Evolutionary conservation across 78 protist genomes (phyloP).

Genomic region (Acrasis kona): DNA sequence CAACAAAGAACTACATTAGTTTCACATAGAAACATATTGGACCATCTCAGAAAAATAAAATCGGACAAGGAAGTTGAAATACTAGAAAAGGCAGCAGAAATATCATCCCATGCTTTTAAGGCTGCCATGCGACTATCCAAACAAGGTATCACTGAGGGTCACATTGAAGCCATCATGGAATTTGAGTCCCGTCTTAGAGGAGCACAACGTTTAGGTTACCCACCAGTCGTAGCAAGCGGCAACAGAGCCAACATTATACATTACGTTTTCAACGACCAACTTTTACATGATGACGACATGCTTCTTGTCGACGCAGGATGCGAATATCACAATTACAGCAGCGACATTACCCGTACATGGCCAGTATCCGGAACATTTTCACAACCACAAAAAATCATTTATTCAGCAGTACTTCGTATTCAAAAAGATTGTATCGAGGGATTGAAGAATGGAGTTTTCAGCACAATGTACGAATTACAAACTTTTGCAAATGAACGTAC

Average conservation of each 20-base stretch:
- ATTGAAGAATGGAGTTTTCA: too few relatives aligned
- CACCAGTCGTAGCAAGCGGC: conserved; percentile 22
- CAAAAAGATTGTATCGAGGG: background rate
- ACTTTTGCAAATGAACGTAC: conserved; percentile 23
- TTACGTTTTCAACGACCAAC: conserved; percentile 2
- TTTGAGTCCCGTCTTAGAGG: conserved; percentile 3
- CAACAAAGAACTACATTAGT: too few relatives aligned
- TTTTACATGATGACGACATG: conserved; percentile 14
- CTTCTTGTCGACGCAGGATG: conserved; percentile 43
- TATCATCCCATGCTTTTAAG: background rate
- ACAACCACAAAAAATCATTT: conserved; percentile 24
- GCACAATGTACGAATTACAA: too few relatives aligned
- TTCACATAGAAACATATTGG: too few relatives aligned
- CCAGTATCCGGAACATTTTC: conserved; percentile 35
- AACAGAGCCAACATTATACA: conserved; percentile 12
- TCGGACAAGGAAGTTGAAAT: background rate
- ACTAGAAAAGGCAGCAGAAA: background rate
- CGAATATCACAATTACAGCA: conserved; percentile 34
- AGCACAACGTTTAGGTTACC: conserved; percentile 18
- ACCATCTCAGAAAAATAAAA: background rate
- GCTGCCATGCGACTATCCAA: background rate
- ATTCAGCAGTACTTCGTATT: conserved; percentile 33
- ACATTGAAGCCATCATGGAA: conserved; percentile 6
- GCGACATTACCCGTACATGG: conserved; percentile 49
- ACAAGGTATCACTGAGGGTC: background rate